Conservation (phyloP, 768 basidiomycete species). For the Pisolithus tinctorius region DNA sequence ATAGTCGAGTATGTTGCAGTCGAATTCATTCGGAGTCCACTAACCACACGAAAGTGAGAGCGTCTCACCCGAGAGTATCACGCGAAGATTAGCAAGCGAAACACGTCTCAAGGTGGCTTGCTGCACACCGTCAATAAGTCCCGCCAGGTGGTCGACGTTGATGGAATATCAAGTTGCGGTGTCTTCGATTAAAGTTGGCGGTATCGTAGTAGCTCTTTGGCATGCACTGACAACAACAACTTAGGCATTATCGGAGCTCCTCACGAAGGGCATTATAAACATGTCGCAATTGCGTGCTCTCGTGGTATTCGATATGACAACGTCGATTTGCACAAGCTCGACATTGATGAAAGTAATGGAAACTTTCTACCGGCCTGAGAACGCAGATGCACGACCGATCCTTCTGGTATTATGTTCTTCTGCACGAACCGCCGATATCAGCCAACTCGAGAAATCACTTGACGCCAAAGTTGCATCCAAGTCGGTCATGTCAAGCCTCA, state of each 20-base stretch:
- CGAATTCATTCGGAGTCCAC: neutral
- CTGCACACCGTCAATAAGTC: neutral
- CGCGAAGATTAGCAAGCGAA: neutral
- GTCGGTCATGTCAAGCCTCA: constrained; percentile 16
- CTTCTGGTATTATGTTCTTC: constrained; percentile 35
- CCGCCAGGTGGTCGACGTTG: neutral
- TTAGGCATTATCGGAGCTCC: constrained; percentile 36
- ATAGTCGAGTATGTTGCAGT: constrained; percentile 14
- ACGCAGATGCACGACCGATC: constrained; percentile 33
- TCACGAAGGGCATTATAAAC: constrained; percentile 31
- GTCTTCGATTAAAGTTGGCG: constrained; percentile 34
- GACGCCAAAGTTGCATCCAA: constrained; percentile 34
- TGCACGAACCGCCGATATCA: constrained; percentile 22
- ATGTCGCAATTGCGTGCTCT: constrained; percentile 40
- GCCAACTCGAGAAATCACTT: constrained; percentile 34
- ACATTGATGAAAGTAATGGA: constrained; percentile 39
- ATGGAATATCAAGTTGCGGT: constrained; percentile 31
- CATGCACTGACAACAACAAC: constrained; percentile 2
- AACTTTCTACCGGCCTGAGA: constrained; percentile 36
- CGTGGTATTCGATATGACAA: constrained; percentile 38
- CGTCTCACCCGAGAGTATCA: neutral
- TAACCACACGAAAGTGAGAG: neutral
- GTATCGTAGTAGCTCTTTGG: constrained; percentile 1
- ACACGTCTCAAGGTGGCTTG: neutral
- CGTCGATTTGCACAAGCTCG: constrained; percentile 30